A percentile compares a stretch with the other conserved stretches of the same genome.
Evolutionary conservation across 768 basidiomycete species (phyloP).

Genomic region (Candolleomyces aberdarensis): DNA sequence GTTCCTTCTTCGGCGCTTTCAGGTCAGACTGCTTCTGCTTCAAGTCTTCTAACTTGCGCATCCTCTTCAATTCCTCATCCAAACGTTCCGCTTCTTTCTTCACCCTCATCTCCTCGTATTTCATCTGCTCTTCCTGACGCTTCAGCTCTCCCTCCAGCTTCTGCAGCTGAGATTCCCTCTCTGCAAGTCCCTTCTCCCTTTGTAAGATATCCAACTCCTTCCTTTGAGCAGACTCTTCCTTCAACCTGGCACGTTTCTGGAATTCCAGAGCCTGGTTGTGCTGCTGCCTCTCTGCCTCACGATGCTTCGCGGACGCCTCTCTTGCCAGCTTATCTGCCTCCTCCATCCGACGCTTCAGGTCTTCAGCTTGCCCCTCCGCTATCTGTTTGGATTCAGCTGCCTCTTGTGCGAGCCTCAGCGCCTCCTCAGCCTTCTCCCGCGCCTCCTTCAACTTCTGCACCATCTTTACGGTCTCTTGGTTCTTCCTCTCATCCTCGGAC

Average conservation of each 20-base stretch:
- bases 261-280: constrained; percentile 2
- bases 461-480: constrained; percentile 9
- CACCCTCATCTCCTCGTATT: constrained; percentile 17
- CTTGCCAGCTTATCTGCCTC: constrained; percentile 1
- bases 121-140: no score
- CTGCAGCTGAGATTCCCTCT: no score
- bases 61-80: constrained; percentile 10
- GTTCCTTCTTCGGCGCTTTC: not conserved
- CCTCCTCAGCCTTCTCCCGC: constrained; percentile 13
- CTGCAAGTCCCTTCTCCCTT: not conserved
- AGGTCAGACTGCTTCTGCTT: not conserved
- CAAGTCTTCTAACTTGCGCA: constrained; percentile 8
- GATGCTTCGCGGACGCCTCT: not conserved
- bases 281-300: constrained; percentile 18
- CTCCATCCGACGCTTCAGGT: not conserved
- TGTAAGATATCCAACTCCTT: not conserved
- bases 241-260: not conserved
- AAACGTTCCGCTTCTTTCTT: constrained; percentile 15
- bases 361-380: constrained; percentile 7
- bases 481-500: constrained; percentile 23
- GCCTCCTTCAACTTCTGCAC: constrained; percentile 5
- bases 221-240: not conserved
- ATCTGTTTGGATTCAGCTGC: not conserved
- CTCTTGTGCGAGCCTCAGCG: no score
- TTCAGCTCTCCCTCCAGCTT: no score